Evolutionary conservation across 768 basidiomycete genomes (phyloP).

Genomic region (Lentinus tigrinus): DNA sequence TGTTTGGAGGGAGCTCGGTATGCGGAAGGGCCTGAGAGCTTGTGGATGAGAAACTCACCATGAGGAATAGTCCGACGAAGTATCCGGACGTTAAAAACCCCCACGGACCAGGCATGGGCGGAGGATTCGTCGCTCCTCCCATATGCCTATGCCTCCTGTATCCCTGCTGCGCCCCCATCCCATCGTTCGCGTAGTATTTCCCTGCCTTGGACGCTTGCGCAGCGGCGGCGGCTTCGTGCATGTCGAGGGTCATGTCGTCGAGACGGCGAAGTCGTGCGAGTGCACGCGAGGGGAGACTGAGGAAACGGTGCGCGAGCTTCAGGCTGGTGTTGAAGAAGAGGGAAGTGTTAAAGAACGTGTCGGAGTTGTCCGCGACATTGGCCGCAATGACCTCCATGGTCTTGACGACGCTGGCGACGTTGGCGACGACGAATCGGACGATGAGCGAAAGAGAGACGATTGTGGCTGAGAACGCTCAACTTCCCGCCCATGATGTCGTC

Average conservation of each 20-base stretch:
- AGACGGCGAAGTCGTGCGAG: slow-evolving; percentile 39
- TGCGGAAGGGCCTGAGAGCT: background rate
- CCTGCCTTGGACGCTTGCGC: background rate
- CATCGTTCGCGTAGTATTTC: background rate
- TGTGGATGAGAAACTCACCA: slow-evolving; percentile 42
- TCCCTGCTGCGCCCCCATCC: background rate
- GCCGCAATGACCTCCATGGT: background rate
- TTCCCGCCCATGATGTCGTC: background rate
- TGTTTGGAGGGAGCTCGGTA: background rate
- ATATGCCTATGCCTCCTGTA: slow-evolving; percentile 2
- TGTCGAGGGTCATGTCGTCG: slow-evolving; percentile 24
- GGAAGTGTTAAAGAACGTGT: slow-evolving; percentile 12
- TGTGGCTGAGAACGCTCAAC: too few species aligned
- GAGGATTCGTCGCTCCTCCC: background rate
- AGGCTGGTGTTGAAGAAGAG: slow-evolving; percentile 23
- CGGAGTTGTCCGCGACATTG: background rate
- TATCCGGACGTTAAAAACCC: slow-evolving; percentile 76
- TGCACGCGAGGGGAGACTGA: slow-evolving; percentile 41
- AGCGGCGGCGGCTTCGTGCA: slow-evolving; percentile 2
- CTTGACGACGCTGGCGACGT: background rate
- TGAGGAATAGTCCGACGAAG: slow-evolving; percentile 60
- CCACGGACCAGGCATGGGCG: slow-evolving; percentile 57
- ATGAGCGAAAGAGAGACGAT: background rate
- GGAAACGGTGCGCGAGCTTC: slow-evolving; percentile 30
- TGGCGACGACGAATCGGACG: background rate